Conservation (phyloP, 257 asterid genomes). For the Nicotiana undulata region DNA sequence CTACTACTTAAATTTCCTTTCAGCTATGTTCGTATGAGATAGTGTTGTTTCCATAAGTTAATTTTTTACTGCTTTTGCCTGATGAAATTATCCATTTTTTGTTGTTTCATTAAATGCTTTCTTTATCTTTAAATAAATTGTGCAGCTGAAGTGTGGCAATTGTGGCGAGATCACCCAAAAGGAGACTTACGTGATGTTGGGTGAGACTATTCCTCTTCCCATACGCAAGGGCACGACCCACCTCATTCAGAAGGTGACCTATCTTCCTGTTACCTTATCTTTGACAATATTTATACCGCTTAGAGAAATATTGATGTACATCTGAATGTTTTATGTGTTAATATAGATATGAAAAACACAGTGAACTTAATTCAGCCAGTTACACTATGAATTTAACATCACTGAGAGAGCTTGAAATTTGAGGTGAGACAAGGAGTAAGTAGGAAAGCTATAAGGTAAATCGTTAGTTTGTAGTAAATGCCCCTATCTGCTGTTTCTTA, state of each 20-base stretch:
- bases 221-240: conserved; percentile 53
- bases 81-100: background rate
- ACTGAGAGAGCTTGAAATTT: background rate
- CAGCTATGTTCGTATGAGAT: background rate
- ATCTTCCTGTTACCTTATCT: background rate
- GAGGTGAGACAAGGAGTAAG: background rate
- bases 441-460: background rate
- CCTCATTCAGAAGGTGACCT: conserved; percentile 66
- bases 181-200: conserved; percentile 61
- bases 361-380: background rate
- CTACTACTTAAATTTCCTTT: background rate
- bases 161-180: conserved; percentile 73
- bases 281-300: background rate
- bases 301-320: background rate
- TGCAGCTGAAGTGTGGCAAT: conserved; percentile 64
- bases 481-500: background rate
- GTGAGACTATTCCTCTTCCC: conserved; percentile 49
- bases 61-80: background rate
- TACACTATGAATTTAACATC: background rate
- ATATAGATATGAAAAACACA: background rate
- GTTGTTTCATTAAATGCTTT: background rate
- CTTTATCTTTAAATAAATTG: background rate
- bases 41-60: background rate
- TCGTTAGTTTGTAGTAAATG: background rate
- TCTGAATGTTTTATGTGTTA: background rate